Conservation (phyloP, 2,329 filamentous ascomycete genomes). For the Epichloe festucae region DNA sequence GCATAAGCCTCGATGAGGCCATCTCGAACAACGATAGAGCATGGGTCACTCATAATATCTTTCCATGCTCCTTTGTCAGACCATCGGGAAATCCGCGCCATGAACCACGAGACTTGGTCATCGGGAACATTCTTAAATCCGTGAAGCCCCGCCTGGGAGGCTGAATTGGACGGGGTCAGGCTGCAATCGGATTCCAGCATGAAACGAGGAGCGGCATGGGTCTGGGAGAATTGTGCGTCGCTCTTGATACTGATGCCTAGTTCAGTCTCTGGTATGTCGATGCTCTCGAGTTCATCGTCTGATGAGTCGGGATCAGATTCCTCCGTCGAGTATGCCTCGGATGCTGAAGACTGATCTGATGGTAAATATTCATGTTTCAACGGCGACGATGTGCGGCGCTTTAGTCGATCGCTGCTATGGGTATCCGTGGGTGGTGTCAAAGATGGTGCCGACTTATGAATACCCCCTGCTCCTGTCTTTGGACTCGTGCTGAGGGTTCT, state of each 20-base stretch:
- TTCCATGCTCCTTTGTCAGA: conserved; percentile 49
- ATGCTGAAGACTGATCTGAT: conserved; percentile 53
- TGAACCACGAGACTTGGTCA: conserved; percentile 32
- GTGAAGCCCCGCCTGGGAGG: conserved; percentile 55
- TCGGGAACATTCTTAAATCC: conserved; percentile 29
- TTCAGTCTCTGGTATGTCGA: conserved; percentile 45
- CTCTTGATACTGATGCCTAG: conserved; percentile 43
- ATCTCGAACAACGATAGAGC: conserved; percentile 42
- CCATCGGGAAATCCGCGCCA: conserved; percentile 49
- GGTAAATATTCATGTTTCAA: conserved; percentile 95
- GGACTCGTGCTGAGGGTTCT: conserved; percentile 28
- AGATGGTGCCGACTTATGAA: conserved; percentile 9
- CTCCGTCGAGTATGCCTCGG: conserved; percentile 37
- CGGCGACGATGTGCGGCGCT: conserved; percentile 76
- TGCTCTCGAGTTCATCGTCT: conserved; percentile 45
- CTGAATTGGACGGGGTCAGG: conserved; percentile 67
- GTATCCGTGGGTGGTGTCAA: conserved; percentile 24
- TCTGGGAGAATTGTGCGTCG: conserved; percentile 21
- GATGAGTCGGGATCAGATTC: conserved; percentile 35
- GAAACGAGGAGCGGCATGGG: conserved; percentile 13
- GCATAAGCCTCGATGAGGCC: conserved; percentile 47
- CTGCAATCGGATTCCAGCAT: conserved; percentile 43
- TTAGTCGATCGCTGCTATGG: conserved; percentile 30
- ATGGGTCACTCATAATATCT: conserved; percentile 37
- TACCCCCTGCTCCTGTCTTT: conserved; percentile 8